Evolutionary conservation across 2,329 filamentous ascomycete genomes (phyloP), one percentile per base, ranked within the genome.

Genomic region (Biscogniauxia mediterranea): DNA sequence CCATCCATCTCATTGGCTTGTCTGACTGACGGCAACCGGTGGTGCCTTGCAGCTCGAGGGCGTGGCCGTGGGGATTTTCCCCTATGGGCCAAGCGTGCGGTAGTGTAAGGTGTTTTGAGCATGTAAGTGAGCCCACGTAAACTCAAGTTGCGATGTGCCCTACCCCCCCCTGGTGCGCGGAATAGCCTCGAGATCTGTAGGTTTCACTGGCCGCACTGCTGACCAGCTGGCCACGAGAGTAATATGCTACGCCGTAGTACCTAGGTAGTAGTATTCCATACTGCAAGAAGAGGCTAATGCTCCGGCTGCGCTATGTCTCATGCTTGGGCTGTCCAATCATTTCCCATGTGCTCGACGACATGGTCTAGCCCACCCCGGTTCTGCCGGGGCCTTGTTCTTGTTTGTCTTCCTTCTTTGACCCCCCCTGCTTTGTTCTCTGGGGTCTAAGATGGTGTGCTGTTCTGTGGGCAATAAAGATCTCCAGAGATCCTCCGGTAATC

Each of bases 251-350:
- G n/a, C n/a, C n/a, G n/a, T n/a, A n/a, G n/a, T n/a, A n/a, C n/a
- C n/a, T 9, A 32, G 7, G 11, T 32, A 32, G 28, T 32, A 32
- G 7, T 32, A 32, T 28, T 28, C 26, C 26, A 8, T 32, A 8
- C 52, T 19, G 26, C 26, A 38, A 60, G 19, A n/a, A 60, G 59
- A 57, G 42, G 23, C 54, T 58, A 54, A 57, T 46, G 4, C 19
- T 59, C 64, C 59, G 57, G 62, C 54, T 58, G 58, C 59, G 38
- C 57, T 21, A 25, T 64, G 66, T 67, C 66, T 67, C 61, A 69
- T 62, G 56, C 56, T 25, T 59, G 53, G 15, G 28, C 49, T 21
- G 17, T 53, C 66, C 63, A 66, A 67, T 67, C 56, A 63, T 20
- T 28, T 26, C 25, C 9, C 5, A 13, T 28, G 7, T 38, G 52